Evolutionary conservation across 2,329 filamentous ascomycete genomes (phyloP), one percentile per base, ranked within the genome.

Genomic region (Fusarium praegraminearum): DNA sequence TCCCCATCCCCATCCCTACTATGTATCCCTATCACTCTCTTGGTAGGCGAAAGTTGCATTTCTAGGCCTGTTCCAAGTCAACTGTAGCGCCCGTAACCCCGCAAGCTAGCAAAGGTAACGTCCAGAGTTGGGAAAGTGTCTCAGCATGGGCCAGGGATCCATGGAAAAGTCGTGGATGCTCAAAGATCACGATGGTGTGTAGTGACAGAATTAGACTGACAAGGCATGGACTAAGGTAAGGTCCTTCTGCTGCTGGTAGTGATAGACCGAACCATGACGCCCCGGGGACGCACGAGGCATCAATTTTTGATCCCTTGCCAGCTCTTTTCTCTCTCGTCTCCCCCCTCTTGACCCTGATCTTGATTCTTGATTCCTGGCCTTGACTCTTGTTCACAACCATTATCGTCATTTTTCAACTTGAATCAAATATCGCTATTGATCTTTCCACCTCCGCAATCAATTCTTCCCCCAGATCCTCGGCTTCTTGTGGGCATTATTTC

Each of bases 151-250:
- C 55, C 68, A 70, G 64, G 72, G 72, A 70, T 75, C 59, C 67
- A 73, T 63, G 72, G 7, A 40, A 70, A 67, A 56, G 62, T 65
- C 63, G 56, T 72, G 72, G 56, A 53, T 55, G 55, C 54, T 46
- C 56, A 67, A 65, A 74, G 73, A 70, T 75, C 73, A 75, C 73
- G 73, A 75, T 75, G 73, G 69, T 75, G 59, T 70, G 66, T 70
- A 68, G 69, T 69, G 62, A 74, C 67, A 68, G 65, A 62, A 67
- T 50, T 46, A 28, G 49, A 52, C 49, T 56, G 56, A 47, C 45
- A 40, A 60, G 49, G 49, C 33, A 54, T 40, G 58, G 35, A 44
- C 33, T 52, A 61, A 47, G 54, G 50, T 50, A 58, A 62, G 67
- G 67, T 40, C 67, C 40, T 71, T 71, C 32, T 70, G 63, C 51